phyloP scores from a whole-genome alignment of 441 rosid genomes.

The Omphalea diandra region DNA sequence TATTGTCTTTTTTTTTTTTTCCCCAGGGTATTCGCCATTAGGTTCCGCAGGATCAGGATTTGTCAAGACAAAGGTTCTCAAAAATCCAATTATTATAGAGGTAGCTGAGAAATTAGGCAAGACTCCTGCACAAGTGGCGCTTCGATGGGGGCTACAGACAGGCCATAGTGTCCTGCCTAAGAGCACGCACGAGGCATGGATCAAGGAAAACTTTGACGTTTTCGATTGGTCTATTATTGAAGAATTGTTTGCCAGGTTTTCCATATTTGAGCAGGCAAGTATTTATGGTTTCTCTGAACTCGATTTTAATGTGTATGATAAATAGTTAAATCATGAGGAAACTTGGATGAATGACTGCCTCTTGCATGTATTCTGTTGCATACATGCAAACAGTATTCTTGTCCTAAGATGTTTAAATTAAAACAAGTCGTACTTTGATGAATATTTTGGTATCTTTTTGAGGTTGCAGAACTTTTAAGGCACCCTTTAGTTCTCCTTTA shows the following conservation, averaged over 20 bases:
- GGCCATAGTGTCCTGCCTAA: constrained; percentile 57
- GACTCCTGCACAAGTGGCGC: constrained; percentile 52
- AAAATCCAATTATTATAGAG: constrained; percentile 29
- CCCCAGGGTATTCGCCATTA: constrained; percentile 48
- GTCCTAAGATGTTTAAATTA: no score
- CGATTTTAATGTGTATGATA: background rate
- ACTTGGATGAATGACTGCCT: no score
- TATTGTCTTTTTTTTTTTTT: background rate
- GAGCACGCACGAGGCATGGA: constrained; percentile 47
- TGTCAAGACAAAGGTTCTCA: constrained; percentile 37
- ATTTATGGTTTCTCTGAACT: background rate
- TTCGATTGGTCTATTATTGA: constrained; percentile 49
- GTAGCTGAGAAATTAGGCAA: constrained; percentile 45
- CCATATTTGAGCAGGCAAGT: constrained; percentile 51
- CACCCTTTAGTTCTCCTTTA: no score
- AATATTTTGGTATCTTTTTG: no score
- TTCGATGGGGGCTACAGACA: constrained; percentile 52
- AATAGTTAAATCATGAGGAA: no score
- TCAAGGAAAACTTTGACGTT: constrained; percentile 48
- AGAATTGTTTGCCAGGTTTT: constrained; percentile 41
- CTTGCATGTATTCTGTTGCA: no score
- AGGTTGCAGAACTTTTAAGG: no score
- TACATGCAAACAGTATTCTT: no score
- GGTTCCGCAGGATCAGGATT: constrained; percentile 41
- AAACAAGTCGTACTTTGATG: no score